Evolutionary conservation across 2,329 filamentous ascomycete species (phyloP).

Genomic region (Neofusicoccum ribis): DNA sequence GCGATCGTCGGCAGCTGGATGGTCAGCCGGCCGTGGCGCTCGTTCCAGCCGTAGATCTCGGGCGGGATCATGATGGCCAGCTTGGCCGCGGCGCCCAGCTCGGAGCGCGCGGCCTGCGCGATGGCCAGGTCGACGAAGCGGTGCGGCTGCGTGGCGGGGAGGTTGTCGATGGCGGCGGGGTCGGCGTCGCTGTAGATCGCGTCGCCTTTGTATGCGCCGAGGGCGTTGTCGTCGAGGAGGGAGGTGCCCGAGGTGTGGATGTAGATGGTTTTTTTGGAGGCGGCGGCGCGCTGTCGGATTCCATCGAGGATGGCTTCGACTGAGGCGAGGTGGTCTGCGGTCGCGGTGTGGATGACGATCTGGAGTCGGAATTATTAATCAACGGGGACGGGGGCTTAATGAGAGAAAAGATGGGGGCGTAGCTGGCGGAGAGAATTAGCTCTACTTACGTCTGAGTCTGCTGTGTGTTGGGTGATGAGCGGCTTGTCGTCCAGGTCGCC

Average conservation of each 20-base stretch:
- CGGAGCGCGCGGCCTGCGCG: conserved; percentile 33
- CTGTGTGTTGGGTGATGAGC: conserved; percentile 40
- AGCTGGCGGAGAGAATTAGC: conserved; percentile 26
- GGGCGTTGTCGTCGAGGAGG: conserved; percentile 24
- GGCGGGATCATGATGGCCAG: conserved; percentile 51
- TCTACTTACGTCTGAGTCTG: conserved; percentile 36
- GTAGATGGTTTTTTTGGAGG: conserved; percentile 45
- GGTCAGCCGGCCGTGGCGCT: conserved; percentile 41
- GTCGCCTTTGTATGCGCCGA: conserved; percentile 39
- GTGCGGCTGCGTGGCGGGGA: conserved; percentile 47
- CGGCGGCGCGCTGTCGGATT: conserved; percentile 39
- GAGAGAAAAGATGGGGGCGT: too few species aligned
- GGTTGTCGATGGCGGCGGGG: conserved; percentile 42
- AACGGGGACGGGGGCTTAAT: not conserved
- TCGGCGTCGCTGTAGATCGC: conserved; percentile 47
- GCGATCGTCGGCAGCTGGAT: conserved; percentile 52
- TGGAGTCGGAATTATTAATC: not conserved
- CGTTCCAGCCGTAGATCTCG: conserved; percentile 49
- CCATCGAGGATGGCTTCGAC: conserved; percentile 49
- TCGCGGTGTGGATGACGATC: conserved; percentile 50
- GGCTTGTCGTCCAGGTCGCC: conserved; percentile 45
- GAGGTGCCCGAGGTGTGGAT: conserved; percentile 52
- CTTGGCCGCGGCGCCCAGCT: conserved; percentile 44
- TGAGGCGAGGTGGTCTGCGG: conserved; percentile 50
- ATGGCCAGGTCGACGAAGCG: conserved; percentile 50